These are phyloP conservation scores for Dipodascopsis uninucleata DNA, from an alignment of 805 yeast genomes.

Conservation along the genomic window DNA sequence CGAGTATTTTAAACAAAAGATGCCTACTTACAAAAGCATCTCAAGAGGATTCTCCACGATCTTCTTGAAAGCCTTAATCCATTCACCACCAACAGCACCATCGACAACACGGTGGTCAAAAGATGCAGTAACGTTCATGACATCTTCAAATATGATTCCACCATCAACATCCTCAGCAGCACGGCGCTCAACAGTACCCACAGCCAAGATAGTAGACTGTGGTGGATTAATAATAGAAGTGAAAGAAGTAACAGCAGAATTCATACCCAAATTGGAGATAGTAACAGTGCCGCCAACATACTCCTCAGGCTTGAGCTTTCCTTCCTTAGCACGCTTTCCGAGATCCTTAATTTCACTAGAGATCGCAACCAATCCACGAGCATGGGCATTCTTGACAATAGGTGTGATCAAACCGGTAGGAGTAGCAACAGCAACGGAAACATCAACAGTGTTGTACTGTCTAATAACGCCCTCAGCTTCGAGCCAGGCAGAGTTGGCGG, in stretches of 20 bases:
- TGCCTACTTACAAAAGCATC: constrained; percentile 60
- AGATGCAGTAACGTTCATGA: constrained; percentile 89
- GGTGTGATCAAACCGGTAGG: constrained; percentile 98
- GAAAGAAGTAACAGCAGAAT: constrained; percentile 85
- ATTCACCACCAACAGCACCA: constrained; percentile 98
- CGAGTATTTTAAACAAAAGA: neutral
- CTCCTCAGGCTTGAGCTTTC: constrained; percentile 91
- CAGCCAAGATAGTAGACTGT: constrained; percentile 88
- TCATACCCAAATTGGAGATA: constrained; percentile 98
- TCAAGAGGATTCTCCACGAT: constrained; percentile 95
- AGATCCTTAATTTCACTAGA: constrained; percentile 83
- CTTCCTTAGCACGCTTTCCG: constrained; percentile 93
- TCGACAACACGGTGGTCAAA: constrained; percentile 97
- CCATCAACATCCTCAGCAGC: constrained; percentile 92
- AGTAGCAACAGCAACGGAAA: constrained; percentile 97
- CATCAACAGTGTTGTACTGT: constrained; percentile 87
- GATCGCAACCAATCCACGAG: constrained; percentile 79
- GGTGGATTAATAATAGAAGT: constrained; percentile 99
- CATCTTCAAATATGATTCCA: constrained; percentile 89
- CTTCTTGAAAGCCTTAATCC: constrained; percentile 85
- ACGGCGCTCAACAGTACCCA: constrained; percentile 87
- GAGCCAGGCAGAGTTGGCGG: constrained; percentile 90
- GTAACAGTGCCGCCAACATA: constrained; percentile 99
- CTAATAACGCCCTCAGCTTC: constrained; percentile 86
- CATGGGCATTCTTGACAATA: constrained; percentile 81